Percentiles rank a stretch among this genome's conserved stretches.
Evolutionary conservation across 2,329 filamentous ascomycete species (phyloP).

Genomic region (Dactylellina leptospora): DNA sequence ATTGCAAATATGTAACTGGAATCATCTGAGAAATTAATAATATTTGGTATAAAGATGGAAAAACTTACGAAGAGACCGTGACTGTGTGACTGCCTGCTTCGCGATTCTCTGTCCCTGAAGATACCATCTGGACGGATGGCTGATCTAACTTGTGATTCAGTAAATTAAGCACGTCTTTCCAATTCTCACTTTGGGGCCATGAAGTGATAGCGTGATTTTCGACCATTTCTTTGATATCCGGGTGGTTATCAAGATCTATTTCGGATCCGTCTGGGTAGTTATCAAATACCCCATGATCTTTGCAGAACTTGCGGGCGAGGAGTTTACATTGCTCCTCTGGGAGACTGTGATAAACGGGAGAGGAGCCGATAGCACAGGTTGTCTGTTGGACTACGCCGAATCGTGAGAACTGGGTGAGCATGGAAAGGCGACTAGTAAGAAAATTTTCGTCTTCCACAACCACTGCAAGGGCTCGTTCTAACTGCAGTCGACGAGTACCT

Average conservation of each 20-base stretch:
- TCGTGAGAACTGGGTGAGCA: constrained; percentile 12
- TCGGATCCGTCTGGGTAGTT: background rate
- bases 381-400: constrained; percentile 40
- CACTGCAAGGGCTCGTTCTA: constrained; percentile 22
- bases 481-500: constrained; percentile 1
- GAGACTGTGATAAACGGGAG: constrained; percentile 20
- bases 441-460: constrained; percentile 33
- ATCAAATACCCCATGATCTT: background rate
- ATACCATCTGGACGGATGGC: constrained; percentile 5
- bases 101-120: background rate
- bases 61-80: background rate
- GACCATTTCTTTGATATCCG: background rate
- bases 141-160: constrained; percentile 16
- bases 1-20: constrained; percentile 8
- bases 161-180: constrained; percentile 28
- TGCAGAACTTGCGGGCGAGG: background rate
- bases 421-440: constrained; percentile 15
- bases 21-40: background rate
- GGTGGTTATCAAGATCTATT: background rate
- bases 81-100: background rate
- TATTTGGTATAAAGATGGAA: no score
- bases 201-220: background rate
- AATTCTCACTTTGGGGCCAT: constrained; percentile 33
- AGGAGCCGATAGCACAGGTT: constrained; percentile 7
- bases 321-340: constrained; percentile 7